Evolutionary conservation across 345 rosid genomes (phyloP), one percentile per base, ranked within the genome.

Genomic region (Excoecaria agallocha): DNA sequence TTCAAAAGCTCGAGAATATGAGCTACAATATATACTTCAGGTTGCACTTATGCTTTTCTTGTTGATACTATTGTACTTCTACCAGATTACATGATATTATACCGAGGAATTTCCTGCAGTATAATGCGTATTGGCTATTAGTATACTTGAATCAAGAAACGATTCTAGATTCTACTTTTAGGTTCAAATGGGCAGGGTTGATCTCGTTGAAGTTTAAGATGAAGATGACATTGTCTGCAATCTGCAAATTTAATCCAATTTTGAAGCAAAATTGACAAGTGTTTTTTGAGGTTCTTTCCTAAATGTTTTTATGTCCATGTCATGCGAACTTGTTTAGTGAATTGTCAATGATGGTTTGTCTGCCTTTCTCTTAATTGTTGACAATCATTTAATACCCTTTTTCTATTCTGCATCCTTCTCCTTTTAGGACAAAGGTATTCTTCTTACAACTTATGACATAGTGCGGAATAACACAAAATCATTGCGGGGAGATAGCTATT

Each of bases 401-500:
- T 10, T 19, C 4, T 55, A 65, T 52, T 43, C 25, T 59, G 59
- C 35, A 41, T 78, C 66, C 37, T 30, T 68, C 51, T 77, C 35
- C 75, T 76, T 82, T 81, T 72, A 95, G 99, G 88, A 92, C 76
- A 86, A 88, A 83, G 99, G 98, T 20, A 70, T 95, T 84, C 96
- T 95, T 78, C 82, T 93, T 25, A 93, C 99, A 17, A 95, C 99
- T 22, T 95, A 95, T 82, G 99, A 93, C 79, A 91, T 93, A 25
- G 99, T 93, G 76, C 85, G 96, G 58, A 93, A 89, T 84, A 93
- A 95, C 83, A 83, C 88, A 17, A 91, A 90, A 72, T 85, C 94
- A 24, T 82, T 95, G 78, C 80, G 75, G 66, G 99, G 98, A 54
- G 76, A 72, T 70, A 37, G 20, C 77, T 82, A 83, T 74, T 78